Evolutionary conservation across 2,329 filamentous ascomycete genomes (phyloP).

Genomic region (Mycosphaerelloides madeirae): DNA sequence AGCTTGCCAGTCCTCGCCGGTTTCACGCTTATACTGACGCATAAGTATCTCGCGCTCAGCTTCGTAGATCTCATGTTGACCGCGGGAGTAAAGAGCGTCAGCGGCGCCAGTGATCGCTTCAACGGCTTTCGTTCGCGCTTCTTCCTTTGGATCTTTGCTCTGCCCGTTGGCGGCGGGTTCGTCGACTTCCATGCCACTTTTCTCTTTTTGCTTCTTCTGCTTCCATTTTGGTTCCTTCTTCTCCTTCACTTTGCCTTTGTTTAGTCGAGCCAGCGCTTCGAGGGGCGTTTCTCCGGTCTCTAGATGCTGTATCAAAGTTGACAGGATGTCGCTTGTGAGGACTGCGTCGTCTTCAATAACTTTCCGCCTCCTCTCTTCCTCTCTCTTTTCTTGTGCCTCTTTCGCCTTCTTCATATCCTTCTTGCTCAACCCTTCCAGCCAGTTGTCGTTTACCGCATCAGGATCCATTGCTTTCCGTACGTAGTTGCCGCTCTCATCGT

Average conservation of each 20-base stretch:
- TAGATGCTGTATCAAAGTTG: constrained; percentile 65
- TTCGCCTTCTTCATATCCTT: constrained; percentile 87
- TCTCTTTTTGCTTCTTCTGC: constrained; percentile 47
- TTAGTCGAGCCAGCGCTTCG: constrained; percentile 76
- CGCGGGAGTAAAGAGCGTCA: constrained; percentile 76
- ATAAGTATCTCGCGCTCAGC: constrained; percentile 77
- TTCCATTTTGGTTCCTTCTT: constrained; percentile 57
- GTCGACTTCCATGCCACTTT: constrained; percentile 67
- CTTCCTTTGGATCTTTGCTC: constrained; percentile 64
- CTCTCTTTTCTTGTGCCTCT: constrained; percentile 79
- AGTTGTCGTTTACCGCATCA: constrained; percentile 84
- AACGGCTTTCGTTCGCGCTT: constrained; percentile 66
- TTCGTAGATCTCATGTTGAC: constrained; percentile 88
- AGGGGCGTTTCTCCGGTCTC: constrained; percentile 80
- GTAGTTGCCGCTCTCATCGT: constrained; percentile 87
- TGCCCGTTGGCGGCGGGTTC: constrained; percentile 34
- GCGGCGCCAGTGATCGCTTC: constrained; percentile 83
- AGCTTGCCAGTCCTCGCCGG: constrained; percentile 75
- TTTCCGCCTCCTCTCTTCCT: constrained; percentile 67
- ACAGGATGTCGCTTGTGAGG: constrained; percentile 68
- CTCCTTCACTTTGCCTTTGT: constrained; percentile 55
- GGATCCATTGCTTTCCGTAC: constrained; percentile 84
- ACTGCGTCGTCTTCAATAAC: constrained; percentile 70
- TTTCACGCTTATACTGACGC: constrained; percentile 76
- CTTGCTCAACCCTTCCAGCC: constrained; percentile 88